These are phyloP conservation scores for Neurospora sp. DNA, from an alignment of 495 filamentous ascomycete genomes.

Conservation along the genomic window DNA sequence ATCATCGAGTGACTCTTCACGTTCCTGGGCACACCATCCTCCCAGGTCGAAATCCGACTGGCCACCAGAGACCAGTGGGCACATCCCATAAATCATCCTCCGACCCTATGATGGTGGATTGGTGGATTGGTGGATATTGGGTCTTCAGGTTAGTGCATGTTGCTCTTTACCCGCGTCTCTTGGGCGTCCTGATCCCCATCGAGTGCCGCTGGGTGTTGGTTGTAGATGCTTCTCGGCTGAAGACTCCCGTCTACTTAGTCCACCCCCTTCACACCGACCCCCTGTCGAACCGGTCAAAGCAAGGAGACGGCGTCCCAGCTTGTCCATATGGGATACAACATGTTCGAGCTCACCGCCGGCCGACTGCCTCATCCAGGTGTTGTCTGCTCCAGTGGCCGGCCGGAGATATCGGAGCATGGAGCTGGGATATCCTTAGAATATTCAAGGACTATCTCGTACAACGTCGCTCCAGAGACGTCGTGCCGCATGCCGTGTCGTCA, in stretches of 20 bases:
- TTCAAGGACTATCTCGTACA: background rate
- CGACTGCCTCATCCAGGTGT: background rate
- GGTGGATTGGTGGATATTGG: background rate
- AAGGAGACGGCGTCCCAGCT: background rate
- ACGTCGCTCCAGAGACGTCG: background rate
- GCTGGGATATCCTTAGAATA: background rate
- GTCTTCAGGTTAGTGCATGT: background rate
- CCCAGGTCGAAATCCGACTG: background rate
- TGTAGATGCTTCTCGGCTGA: constrained; percentile 12
- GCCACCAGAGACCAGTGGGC: background rate
- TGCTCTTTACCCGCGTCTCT: background rate
- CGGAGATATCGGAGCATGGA: background rate
- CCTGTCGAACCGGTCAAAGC: background rate
- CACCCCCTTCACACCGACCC: background rate
- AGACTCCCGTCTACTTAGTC: constrained; percentile 1
- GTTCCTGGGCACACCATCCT: background rate
- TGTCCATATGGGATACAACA: background rate
- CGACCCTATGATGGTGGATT: background rate
- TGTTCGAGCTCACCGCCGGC: background rate
- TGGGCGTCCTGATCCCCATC: background rate
- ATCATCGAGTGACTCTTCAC: background rate
- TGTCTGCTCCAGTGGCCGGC: background rate
- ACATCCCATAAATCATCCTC: background rate
- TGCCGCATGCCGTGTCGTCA: background rate
- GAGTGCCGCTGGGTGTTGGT: background rate